Evolutionary conservation across 2,329 filamentous ascomycete genomes (phyloP), one percentile per base, ranked within the genome.

Genomic region (Mollisia scopiformis): DNA sequence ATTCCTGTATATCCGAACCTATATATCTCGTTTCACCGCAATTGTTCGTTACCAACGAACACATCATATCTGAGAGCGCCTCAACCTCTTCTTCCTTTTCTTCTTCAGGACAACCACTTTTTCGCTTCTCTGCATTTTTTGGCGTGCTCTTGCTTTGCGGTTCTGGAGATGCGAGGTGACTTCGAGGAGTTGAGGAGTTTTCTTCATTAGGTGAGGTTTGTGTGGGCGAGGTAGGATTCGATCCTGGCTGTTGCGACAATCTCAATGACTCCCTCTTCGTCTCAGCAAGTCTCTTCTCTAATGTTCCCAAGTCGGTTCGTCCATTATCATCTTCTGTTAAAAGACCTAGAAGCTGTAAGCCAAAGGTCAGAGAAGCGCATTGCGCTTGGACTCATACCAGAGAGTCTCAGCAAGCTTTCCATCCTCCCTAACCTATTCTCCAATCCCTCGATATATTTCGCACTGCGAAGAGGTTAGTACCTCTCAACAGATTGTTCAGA

Each of bases 21-120:
- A 98, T 96, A 74, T 97, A 99, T 76, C 95, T 85, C 7, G 94
- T 97, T 79, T 99, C 95, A 57, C 95, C 95, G 64, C 87, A 90
- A 69, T 94, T 93, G 73, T 97, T 98, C 1, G 94, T 98, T 30
- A 99, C 93, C 31, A 99, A 79, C 2, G 93, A 97, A 76, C 94
- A 98, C 95, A 99, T 98, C 90, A 97, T 95, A 77, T 99, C 95
- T 1, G 94, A 97, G 59, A 99, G 78, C 1, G 88, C 88, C 74
- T 96, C 93, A 1, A 96, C 91, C 70, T 96, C 90, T 66, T 89
- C 83, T 67, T 87, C 84, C 14, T 79, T 80, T 66, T 78, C 81
- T 56, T 80, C 83, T n/a, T 31, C 27, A 3, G 49, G 49, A 11
- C 74, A 43, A 61, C 72, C 75, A 57, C 61, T 65, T 54, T 64